Percentiles rank a stretch among this genome's conserved stretches.
Conservation (phyloP, 805 yeast genomes). For the Ogataea corticis region DNA sequence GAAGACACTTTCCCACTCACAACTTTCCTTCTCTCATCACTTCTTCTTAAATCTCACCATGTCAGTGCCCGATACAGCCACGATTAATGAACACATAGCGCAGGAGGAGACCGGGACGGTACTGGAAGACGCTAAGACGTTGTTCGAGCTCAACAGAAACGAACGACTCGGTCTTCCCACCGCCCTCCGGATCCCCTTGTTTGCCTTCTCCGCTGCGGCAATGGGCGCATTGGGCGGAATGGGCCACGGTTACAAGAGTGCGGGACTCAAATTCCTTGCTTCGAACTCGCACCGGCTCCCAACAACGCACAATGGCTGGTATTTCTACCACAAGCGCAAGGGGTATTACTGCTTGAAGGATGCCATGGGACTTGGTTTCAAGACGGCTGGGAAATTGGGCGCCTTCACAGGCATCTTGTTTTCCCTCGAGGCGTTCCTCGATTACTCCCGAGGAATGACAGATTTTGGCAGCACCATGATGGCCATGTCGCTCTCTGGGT, state of each 20-base stretch:
- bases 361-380: constrained; percentile 52
- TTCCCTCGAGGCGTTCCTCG: constrained; percentile 63
- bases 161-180: constrained; percentile 55
- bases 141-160: constrained; percentile 14
- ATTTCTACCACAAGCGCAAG: constrained; percentile 80
- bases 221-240: constrained; percentile 58
- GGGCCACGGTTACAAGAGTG: constrained; percentile 53
- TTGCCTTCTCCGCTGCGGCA: constrained; percentile 40
- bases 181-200: constrained; percentile 42
- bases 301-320: constrained; percentile 79
- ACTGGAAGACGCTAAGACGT: constrained; percentile 6
- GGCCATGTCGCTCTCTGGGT: constrained; percentile 55
- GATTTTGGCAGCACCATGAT: constrained; percentile 66
- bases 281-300: constrained; percentile 86
- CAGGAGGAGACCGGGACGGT: constrained; percentile 8
- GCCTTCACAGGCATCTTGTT: constrained; percentile 51
- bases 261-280: constrained; percentile 65
- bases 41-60: background rate
- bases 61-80: constrained; percentile 7
- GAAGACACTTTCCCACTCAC: background rate
- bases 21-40: background rate
- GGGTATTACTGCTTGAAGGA: constrained; percentile 67
- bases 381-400: constrained; percentile 43
- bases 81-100: constrained; percentile 4
- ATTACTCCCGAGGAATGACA: constrained; percentile 45